Conservation (phyloP, 2,329 filamentous ascomycete species). For the Hymenoscyphus fructigenus region DNA sequence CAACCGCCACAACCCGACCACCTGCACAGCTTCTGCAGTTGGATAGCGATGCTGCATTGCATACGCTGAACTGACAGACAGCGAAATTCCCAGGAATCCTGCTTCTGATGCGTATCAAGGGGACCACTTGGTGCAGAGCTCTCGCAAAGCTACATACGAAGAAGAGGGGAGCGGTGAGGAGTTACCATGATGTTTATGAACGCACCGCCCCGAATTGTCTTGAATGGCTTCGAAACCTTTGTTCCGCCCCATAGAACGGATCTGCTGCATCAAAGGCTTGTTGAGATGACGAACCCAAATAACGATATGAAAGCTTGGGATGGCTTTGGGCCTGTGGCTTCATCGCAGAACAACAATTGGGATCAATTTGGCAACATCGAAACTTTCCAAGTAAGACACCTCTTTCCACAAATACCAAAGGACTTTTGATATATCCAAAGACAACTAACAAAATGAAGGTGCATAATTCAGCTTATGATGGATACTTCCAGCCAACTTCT, state of each 20-base stretch:
- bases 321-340: conserved; percentile 24
- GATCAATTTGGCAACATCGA: conserved; percentile 26
- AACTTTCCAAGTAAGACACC: conserved; percentile 25
- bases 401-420: background rate
- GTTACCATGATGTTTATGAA: conserved; percentile 35
- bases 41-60: conserved; percentile 24
- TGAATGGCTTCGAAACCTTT: conserved; percentile 33
- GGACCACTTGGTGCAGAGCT: conserved; percentile 23
- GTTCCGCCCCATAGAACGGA: conserved; percentile 27
- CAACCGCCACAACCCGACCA: conserved; percentile 14
- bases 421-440: background rate
- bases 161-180: conserved; percentile 31
- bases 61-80: conserved; percentile 17
- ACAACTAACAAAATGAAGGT: conserved; percentile 25
- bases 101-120: conserved; percentile 25
- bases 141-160: conserved; percentile 28
- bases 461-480: conserved; percentile 19
- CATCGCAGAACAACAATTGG: conserved; percentile 23
- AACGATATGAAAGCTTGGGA: conserved; percentile 34
- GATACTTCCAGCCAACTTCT: conserved; percentile 25
- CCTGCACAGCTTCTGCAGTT: conserved; percentile 14
- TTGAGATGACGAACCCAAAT: conserved; percentile 32
- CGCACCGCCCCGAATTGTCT: conserved; percentile 32
- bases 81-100: conserved; percentile 17
- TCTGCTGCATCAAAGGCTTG: conserved; percentile 28